These are phyloP conservation scores for Rhodotorula sp. DNA, from an alignment of 1,284 basidiomycete species.

Conservation along the genomic window DNA sequence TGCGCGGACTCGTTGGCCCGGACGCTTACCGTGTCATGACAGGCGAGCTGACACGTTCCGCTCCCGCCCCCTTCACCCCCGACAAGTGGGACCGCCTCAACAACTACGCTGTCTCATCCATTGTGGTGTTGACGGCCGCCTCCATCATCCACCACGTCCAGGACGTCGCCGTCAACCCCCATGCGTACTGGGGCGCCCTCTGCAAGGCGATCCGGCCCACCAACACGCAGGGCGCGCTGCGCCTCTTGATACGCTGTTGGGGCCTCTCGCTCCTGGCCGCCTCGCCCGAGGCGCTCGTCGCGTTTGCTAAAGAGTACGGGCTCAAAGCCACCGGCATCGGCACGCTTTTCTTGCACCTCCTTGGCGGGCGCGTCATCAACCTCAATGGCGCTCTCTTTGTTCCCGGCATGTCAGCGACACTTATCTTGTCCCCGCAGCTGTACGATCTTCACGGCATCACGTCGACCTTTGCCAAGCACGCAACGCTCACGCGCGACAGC, in stretches of 20 bases:
- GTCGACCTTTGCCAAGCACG: background rate
- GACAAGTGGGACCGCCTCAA: constrained; percentile 6
- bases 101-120: too few relatives aligned
- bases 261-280: background rate
- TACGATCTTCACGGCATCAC: background rate
- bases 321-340: too few relatives aligned
- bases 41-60: background rate
- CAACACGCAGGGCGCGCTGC: background rate
- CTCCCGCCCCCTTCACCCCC: too few relatives aligned
- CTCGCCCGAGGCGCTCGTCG: constrained; percentile 1
- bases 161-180: too few relatives aligned
- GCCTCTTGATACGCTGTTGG: constrained; percentile 6
- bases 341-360: too few relatives aligned
- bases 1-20: background rate
- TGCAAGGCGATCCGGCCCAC: background rate
- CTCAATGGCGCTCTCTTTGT: too few relatives aligned
- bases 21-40: background rate
- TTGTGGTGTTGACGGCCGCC: too few relatives aligned
- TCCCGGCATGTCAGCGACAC: background rate
- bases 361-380: too few relatives aligned
- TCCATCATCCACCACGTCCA: too few relatives aligned
- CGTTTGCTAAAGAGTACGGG: background rate
- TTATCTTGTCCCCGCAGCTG: background rate
- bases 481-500: background rate
- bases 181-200: background rate